Evolutionary conservation across 2,329 filamentous ascomycete genomes (phyloP).

Genomic region (Paramyrothecium sp.): DNA sequence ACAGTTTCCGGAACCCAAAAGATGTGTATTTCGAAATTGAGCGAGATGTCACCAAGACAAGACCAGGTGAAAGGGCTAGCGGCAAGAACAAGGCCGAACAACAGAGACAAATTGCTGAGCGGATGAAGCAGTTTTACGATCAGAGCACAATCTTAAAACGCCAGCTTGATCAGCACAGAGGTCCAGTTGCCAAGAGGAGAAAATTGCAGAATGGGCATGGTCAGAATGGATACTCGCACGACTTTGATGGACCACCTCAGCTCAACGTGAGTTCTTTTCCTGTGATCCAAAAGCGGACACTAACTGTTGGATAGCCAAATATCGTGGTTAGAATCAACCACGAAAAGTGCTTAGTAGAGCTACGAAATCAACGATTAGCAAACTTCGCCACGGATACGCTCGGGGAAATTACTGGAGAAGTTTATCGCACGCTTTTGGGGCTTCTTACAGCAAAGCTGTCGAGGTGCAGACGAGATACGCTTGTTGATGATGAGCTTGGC

Average conservation of each 20-base stretch:
- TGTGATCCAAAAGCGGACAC: conserved; percentile 6
- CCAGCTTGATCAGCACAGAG: conserved; percentile 43
- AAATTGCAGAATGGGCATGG: conserved; percentile 50
- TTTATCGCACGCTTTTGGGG: conserved; percentile 74
- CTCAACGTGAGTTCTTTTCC: conserved; percentile 48
- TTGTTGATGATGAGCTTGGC: conserved; percentile 28
- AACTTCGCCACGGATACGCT: conserved; percentile 69
- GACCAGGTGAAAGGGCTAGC: conserved; percentile 38
- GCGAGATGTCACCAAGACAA: conserved; percentile 55
- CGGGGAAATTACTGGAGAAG: conserved; percentile 70
- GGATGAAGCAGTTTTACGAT: conserved; percentile 52
- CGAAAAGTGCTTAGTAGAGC: conserved; percentile 77
- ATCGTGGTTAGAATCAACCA: conserved; percentile 79
- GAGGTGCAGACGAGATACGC: conserved; percentile 62
- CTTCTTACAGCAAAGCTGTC: conserved; percentile 67
- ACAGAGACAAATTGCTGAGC: conserved; percentile 52
- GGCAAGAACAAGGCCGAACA: conserved; percentile 66
- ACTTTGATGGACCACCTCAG: conserved; percentile 38
- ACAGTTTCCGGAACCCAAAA: conserved; percentile 58
- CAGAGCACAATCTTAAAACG: conserved; percentile 51
- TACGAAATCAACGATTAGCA: conserved; percentile 77
- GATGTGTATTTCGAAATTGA: conserved; percentile 64
- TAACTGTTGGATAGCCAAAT: conserved; percentile 53
- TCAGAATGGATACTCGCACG: conserved; percentile 20
- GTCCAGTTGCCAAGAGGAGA: conserved; percentile 46